Evolutionary conservation across 2,329 filamentous ascomycete species (phyloP).

Genomic region (Epichloe scottii): DNA sequence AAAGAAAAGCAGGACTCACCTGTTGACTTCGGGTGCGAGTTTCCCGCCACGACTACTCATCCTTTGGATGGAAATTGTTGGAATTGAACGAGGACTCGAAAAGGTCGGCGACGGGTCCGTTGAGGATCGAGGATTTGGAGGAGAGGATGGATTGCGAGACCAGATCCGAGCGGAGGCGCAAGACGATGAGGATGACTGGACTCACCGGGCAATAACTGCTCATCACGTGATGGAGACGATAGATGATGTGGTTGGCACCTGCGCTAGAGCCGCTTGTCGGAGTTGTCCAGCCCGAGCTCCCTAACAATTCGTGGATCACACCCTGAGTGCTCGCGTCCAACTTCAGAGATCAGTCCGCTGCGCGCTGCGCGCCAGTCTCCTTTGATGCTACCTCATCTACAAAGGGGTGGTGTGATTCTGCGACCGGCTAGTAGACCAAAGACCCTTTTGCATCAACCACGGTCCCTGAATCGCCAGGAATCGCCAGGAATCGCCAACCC

Average conservation of each 20-base stretch:
- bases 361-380: too few relatives aligned
- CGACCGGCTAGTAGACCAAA: too few relatives aligned
- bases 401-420: too few relatives aligned
- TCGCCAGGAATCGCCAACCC: too few relatives aligned
- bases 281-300: too few relatives aligned
- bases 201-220: conserved; percentile 11
- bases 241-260: background rate
- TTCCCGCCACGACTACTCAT: conserved; percentile 96
- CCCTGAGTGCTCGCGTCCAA: too few relatives aligned
- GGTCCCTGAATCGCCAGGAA: too few relatives aligned
- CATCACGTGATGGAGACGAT: conserved; percentile 15
- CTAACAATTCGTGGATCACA: too few relatives aligned
- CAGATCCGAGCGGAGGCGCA: conserved; percentile 18
- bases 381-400: too few relatives aligned
- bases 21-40: conserved; percentile 98
- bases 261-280: background rate
- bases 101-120: conserved; percentile 10
- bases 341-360: too few relatives aligned
- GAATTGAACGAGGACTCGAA: conserved; percentile 19
- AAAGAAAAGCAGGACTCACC: conserved; percentile 38
- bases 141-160: conserved; percentile 17
- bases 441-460: too few relatives aligned
- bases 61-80: conserved; percentile 44
- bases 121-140: conserved; percentile 12
- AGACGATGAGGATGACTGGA: conserved; percentile 15